Base-by-base conservation (phyloP, 768 basidiomycete species). In the Kwoniella bestiolae region DNA sequence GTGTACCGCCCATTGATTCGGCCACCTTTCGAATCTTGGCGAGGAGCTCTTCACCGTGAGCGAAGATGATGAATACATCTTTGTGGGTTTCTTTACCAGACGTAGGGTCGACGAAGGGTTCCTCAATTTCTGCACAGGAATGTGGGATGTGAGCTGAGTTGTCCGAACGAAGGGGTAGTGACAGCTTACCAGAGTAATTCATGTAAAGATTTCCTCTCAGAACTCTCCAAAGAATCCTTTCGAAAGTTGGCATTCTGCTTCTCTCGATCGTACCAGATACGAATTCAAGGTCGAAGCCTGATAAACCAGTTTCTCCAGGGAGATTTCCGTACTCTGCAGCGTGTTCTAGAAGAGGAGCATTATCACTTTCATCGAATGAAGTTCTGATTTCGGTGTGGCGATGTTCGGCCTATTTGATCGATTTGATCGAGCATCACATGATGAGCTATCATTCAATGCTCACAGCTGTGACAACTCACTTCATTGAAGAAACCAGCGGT, bases 1-100 rank as follows among this genome's bases (percentile, higher is more conserved):
- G 84, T 0, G 93, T 97, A 3, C 90, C 96, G 38, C 96, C 94
- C 90, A 98, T 97, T n/a, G 93, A 95, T 82, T 97, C 95, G 28
- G 94, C 91, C 59, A 99, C 91, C 81, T 94, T 97, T 79, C 94
- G 91, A 77, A 99, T 97, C 86, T 98, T 99, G 68, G 91, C 86
- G 29, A 99, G 87, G 23, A 98, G 84, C 21, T 90, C 88, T 41
- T 91, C 89, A 18, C 96, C 96, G 72, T 99, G 94, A 0, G 96
- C 96, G 74, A 99, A 99, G 78, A 99, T 98, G 83, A 99, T 95
- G 84, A 99, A 99, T 44, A 98, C 96, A 74, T 97, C 94, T 86
- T 98, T 99, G 84, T 91, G 87, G 23, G 90, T 91, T 83, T 94
- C 91, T 21, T 83, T 84, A 35, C 89, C 90, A 0, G 91, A 91